Conservation (phyloP, 2,329 filamentous ascomycete species). For the Emergomyces pasteurianus region DNA sequence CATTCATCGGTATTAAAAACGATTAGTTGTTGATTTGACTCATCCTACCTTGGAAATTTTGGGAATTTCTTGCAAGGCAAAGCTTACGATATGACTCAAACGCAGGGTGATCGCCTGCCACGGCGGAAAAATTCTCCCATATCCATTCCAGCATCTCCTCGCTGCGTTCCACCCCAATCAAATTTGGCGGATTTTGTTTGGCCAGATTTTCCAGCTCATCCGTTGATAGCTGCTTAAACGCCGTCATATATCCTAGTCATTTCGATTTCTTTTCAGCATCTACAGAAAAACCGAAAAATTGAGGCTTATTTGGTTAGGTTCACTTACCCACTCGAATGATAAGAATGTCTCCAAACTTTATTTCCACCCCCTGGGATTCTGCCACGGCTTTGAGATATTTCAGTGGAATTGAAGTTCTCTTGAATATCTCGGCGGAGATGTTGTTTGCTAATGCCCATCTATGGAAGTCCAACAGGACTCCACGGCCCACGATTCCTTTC, state of each 20-base stretch:
- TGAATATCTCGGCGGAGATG: conserved; percentile 31
- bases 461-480: conserved; percentile 41
- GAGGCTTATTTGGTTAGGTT: conserved; percentile 30
- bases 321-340: conserved; percentile 35
- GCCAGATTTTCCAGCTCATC: conserved; percentile 4
- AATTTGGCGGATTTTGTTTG: conserved; percentile 20
- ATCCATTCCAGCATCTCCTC: conserved; percentile 44
- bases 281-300: neutral
- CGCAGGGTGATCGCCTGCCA: conserved; percentile 45
- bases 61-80: conserved; percentile 19
- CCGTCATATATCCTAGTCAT: conserved; percentile 11
- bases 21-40: neutral
- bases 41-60: neutral
- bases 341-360: conserved; percentile 42
- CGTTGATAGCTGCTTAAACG: conserved; percentile 5
- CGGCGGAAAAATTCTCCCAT: conserved; percentile 48
- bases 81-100: conserved; percentile 35
- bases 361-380: conserved; percentile 31
- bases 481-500: conserved; percentile 29
- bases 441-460: conserved; percentile 32
- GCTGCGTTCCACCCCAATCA: conserved; percentile 39
- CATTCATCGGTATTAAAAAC: neutral
- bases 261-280: neutral
- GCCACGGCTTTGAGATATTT: conserved; percentile 29
- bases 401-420: conserved; percentile 29